A percentile compares a stretch with the other conserved stretches of the same genome.
phyloP scores from a whole-genome alignment of 495 filamentous ascomycete genomes.

The Sporormia fimetaria region DNA sequence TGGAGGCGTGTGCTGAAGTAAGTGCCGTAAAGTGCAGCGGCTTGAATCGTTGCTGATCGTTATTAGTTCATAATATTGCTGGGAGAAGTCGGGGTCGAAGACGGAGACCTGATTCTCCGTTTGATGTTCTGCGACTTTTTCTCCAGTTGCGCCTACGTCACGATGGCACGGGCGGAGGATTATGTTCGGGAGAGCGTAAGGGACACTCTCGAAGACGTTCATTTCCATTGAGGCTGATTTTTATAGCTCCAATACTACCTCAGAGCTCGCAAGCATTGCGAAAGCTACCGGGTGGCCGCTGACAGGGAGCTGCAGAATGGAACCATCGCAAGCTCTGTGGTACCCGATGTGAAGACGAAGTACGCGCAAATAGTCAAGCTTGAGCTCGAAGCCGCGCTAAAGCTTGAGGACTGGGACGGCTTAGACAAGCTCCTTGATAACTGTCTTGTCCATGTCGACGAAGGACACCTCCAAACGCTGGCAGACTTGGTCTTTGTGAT shows the following conservation, averaged over 20 bases:
- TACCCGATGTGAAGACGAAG: constrained; percentile 47
- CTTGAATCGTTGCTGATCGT: too few relatives aligned
- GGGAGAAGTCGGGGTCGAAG: constrained; percentile 38
- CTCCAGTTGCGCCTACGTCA: constrained; percentile 44
- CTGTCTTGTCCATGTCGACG: constrained; percentile 23
- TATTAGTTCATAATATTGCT: constrained; percentile 53
- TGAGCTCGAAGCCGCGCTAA: constrained; percentile 63
- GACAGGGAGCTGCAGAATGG: constrained; percentile 19
- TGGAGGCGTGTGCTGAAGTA: constrained; percentile 46
- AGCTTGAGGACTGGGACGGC: constrained; percentile 55
- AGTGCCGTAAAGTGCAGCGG: background rate
- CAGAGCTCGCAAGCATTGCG: constrained; percentile 43
- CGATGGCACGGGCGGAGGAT: constrained; percentile 54
- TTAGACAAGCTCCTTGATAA: constrained; percentile 48
- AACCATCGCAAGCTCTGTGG: constrained; percentile 35
- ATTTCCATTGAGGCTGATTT: background rate
- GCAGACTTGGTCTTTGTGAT: constrained; percentile 31
- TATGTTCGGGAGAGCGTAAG: constrained; percentile 37
- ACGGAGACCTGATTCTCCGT: constrained; percentile 45
- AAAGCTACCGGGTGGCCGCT: constrained; percentile 40
- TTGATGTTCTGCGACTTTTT: constrained; percentile 60
- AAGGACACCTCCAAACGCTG: constrained; percentile 28
- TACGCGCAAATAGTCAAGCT: constrained; percentile 54
- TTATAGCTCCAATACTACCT: constrained; percentile 46
- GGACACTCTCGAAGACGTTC: constrained; percentile 1